Base-by-base conservation (phyloP, 2,329 filamentous ascomycete species). In the Lachnellula suecica region DNA sequence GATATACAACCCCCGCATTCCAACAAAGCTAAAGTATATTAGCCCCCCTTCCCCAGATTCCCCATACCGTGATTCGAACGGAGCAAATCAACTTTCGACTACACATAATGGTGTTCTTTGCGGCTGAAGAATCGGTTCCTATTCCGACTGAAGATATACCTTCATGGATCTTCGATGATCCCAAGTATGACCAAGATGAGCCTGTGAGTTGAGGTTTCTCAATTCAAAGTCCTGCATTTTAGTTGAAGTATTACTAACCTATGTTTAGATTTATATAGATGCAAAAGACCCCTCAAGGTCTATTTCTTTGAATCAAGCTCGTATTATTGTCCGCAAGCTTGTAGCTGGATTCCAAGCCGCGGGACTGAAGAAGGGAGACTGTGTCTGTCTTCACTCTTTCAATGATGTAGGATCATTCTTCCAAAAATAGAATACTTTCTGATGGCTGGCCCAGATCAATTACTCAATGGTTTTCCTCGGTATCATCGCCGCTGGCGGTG, bases 341-440 rank as follows among this genome's bases (percentile, higher is more conserved):
- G 55, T 63, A 3, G 59, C 64, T 25, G 63, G 64, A 4, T 49
- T 68, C 24, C 61, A 63, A 37, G 56, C 59, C 4, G 53, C 58
- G 20, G 64, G 63, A 0, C 46, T 66, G 17, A 52, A 60, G 38
- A 58, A 58, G 25, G 62, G 61, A 24, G 65, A 67, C 50, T 66
- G 64, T 45, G 61, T 66, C 8, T 67, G 64, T 35, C 47, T 67
- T 29, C 49, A 61, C 45, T 64, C 61, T 11, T 66, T 64, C 49
- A 67, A 66, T 51, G 61, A 67, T 54, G 63, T 67, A 52, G 40
- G 56, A 42, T 23, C 24, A 20, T 13, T 8, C 29, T 8, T 24
- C 19, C 31, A 5, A 20, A n/a, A 17, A 29, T 20, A 27, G 10
- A 13, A 19, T 2, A 20, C 9, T 41, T 37, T 17, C 19, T 10